Conservation (phyloP, 2,329 filamentous ascomycete genomes). For the Talaromyces sp. region DNA sequence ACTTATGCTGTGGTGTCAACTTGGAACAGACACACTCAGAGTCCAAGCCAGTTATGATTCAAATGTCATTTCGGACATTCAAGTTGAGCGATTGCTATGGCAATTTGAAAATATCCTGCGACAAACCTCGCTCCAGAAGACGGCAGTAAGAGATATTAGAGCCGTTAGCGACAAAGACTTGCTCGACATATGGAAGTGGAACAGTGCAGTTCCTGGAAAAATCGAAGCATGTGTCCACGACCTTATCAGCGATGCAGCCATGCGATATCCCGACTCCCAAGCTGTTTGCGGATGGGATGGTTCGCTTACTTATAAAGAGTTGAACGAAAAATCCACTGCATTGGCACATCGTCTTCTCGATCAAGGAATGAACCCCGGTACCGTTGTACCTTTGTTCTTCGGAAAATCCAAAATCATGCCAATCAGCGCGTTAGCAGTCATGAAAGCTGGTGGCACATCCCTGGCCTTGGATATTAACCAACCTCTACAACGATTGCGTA, state of each 20-base stretch:
- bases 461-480: conserved; percentile 2
- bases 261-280: neutral
- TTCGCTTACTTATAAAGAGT: conserved; percentile 8
- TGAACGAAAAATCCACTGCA: conserved; percentile 15
- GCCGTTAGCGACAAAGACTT: conserved; percentile 21
- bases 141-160: neutral
- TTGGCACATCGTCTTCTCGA: conserved; percentile 12
- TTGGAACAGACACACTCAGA: neutral
- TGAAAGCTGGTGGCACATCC: conserved; percentile 7
- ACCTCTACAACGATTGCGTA: neutral
- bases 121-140: neutral
- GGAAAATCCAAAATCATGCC: conserved; percentile 4
- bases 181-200: conserved; percentile 7
- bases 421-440: conserved; percentile 3
- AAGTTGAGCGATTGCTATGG: conserved; percentile 15
- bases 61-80: neutral
- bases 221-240: neutral
- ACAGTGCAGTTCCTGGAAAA: neutral
- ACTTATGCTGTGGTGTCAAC: neutral
- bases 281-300: conserved; percentile 15
- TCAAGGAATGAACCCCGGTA: neutral
- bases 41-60: conserved; percentile 4
- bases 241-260: neutral
- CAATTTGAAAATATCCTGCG: conserved; percentile 15
- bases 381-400: conserved; percentile 5